A percentile compares a stretch with the other conserved stretches of the same genome.
These are phyloP conservation scores for Salix suchowensis DNA, from an alignment of 345 rosid species.

Conservation along the genomic window DNA sequence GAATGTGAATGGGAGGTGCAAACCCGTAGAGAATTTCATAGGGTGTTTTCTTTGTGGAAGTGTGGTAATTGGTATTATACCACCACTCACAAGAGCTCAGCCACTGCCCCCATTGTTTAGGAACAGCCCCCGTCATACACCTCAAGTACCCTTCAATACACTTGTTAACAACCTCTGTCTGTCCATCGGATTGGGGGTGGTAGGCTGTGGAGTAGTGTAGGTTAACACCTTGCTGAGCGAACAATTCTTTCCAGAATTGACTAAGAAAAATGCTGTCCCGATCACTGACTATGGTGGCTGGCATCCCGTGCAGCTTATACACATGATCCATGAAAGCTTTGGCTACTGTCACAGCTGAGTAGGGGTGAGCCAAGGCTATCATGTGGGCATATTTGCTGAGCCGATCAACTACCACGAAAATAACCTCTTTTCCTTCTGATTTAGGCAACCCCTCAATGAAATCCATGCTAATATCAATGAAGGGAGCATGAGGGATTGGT, in stretches of 20 bases:
- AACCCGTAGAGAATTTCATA: not conserved
- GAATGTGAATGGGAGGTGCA: too few relatives aligned
- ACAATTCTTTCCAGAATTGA: not conserved
- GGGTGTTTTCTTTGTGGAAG: accelerated
- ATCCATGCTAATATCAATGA: too few relatives aligned
- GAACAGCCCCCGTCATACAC: not conserved
- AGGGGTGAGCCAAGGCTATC: not conserved
- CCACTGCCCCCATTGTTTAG: not conserved
- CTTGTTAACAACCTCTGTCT: not conserved
- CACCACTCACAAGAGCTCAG: not conserved
- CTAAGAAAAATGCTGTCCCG: too few relatives aligned
- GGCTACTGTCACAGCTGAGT: not conserved
- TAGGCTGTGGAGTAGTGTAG: not conserved
- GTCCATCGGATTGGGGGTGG: not conserved
- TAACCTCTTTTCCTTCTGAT: too few relatives aligned
- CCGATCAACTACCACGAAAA: not conserved
- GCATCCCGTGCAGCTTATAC: too few relatives aligned
- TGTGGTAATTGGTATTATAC: not conserved
- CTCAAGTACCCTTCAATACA: not conserved
- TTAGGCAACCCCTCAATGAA: too few relatives aligned
- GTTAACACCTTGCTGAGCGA: not conserved
- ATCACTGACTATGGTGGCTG: accelerated
- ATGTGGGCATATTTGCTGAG: not conserved
- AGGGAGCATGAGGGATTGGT: too few relatives aligned
- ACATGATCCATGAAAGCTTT: too few relatives aligned